Base-by-base conservation (phyloP, 257 asterid species). In the Nicotiana obtusifolia region DNA sequence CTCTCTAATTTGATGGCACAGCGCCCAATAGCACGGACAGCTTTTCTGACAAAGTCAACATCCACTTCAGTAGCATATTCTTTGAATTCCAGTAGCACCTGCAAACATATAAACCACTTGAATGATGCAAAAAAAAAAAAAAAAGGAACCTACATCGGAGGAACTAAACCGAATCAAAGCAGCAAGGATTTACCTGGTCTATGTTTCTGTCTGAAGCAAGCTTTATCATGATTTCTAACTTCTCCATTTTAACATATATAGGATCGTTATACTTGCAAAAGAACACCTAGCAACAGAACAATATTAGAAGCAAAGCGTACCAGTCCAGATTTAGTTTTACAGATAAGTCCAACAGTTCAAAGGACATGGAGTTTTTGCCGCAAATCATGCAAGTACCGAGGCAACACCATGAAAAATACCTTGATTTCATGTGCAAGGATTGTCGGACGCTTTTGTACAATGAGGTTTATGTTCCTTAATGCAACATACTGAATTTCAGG, bases 251-350 rank as follows among this genome's bases (percentile, higher is more conserved):
- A 90, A 96, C 98, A 82, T 93, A 96, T 85, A 96, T 96, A 76
- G 99, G 99, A 83, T 96, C 99, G 78, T 96, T 96, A 88, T 96
- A 96, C 90, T 96, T 96, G 97, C 99, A 96, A 88, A 96, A 96
- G 86, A 96, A 96, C 49, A 95, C 98, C 98, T 95, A 89, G 75
- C 37, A 83, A 75, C 41, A 15, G 9, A 68, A 28, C 67, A 83
- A 65, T 41, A 81, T 78, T 61, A 81, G 65, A 65, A 84, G 85
- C 62, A 77, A 81, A 69, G 28, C 62, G 65, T 71, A 14, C 15
- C 31, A 76, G 10, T 64, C 62, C 78, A 37, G 73, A 19, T 69
- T 62, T 57, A 75, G 76, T 80, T 78, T 80, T 78, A 54, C 60
- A 56, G 37, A 78, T 31, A 52, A 54, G 80, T 84, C 19, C 73